Percentiles rank a stretch among this genome's conserved stretches.
phyloP scores from a whole-genome alignment of 345 rosid species.

The Arabidopsis suecica region DNA sequence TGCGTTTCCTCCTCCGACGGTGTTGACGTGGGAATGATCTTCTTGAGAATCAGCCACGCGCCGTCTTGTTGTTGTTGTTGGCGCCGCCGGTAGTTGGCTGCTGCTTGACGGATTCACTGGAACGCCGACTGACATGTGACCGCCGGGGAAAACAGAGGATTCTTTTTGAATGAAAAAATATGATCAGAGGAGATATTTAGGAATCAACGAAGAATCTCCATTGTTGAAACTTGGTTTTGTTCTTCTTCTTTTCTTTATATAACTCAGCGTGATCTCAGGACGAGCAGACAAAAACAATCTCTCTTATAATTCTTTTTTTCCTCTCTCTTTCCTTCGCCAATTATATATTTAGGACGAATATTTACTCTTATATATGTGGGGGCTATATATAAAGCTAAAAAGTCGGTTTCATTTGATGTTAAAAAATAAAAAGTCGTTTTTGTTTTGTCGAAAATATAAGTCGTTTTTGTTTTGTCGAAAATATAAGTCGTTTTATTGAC shows the following conservation, averaged over 20 bases:
- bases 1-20: slow-evolving; percentile 34
- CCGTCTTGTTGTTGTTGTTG: slow-evolving; percentile 70
- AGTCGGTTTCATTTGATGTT: slow-evolving; percentile 27
- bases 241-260: background rate
- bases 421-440: slow-evolving; percentile 17
- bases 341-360: background rate
- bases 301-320: slow-evolving; percentile 31
- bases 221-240: background rate
- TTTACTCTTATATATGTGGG: background rate
- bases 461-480: slow-evolving; percentile 16
- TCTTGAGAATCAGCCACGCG: slow-evolving; percentile 60
- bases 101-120: slow-evolving; percentile 53
- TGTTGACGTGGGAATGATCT: slow-evolving; percentile 43
- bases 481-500: background rate
- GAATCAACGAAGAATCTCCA: slow-evolving; percentile 21
- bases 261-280: slow-evolving; percentile 36
- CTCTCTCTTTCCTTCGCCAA: slow-evolving; percentile 15
- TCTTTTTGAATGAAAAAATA: background rate
- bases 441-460: slow-evolving; percentile 17
- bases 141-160: slow-evolving; percentile 11
- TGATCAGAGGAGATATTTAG: background rate
- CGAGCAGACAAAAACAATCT: slow-evolving; percentile 40
- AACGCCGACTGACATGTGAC: slow-evolving; percentile 64
- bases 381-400: background rate
- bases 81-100: slow-evolving; percentile 55